Conservation (phyloP, 2,329 filamentous ascomycete genomes). For the Taxawa tesnikishii region DNA sequence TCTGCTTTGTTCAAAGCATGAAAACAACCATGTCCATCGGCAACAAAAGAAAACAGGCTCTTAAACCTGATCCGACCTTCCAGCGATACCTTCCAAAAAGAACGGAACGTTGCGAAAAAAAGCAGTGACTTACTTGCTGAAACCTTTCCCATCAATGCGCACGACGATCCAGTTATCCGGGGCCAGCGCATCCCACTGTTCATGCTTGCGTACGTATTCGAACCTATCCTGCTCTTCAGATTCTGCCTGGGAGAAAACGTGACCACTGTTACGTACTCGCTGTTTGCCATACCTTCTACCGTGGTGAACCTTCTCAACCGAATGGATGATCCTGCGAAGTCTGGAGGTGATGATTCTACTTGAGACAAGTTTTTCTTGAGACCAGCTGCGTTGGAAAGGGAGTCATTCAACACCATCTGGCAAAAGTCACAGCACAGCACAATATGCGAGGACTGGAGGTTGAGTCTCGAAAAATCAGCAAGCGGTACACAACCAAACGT, state of each 20-base stretch:
- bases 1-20: not conserved
- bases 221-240: conserved; percentile 36
- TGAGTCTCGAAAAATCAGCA: too few species aligned
- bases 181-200: conserved; percentile 67
- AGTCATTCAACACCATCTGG: too few species aligned
- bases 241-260: too few species aligned
- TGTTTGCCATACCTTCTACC: conserved; percentile 11
- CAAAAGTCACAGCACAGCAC: too few species aligned
- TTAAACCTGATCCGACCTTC: not conserved
- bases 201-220: conserved; percentile 86
- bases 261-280: conserved; percentile 11
- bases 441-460: too few species aligned
- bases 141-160: conserved; percentile 84
- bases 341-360: too few species aligned
- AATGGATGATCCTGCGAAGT: too few species aligned
- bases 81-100: not conserved
- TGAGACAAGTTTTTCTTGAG: too few species aligned
- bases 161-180: conserved; percentile 95
- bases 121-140: conserved; percentile 63
- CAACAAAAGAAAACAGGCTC: too few species aligned
- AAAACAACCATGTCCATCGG: not conserved
- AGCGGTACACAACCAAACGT: too few species aligned
- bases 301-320: too few species aligned
- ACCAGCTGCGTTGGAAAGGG: too few species aligned
- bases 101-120: not conserved